Base-by-base conservation (phyloP, 257 asterid genomes). In the Lavandula angustifolia region DNA sequence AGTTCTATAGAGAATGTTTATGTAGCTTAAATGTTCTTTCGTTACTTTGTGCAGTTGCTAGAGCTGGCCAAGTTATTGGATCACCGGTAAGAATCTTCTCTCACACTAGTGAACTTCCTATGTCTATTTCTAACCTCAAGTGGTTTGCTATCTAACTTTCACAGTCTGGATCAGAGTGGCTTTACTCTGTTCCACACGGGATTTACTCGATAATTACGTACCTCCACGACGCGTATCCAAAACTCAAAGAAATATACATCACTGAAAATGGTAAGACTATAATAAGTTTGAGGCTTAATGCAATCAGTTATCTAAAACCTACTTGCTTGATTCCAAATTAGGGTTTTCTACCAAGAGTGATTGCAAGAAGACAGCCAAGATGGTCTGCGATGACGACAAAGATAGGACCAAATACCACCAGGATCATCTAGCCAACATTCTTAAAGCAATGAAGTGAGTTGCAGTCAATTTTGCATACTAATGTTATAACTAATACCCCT, bases 381-480 rank as follows among this genome's bases (percentile, higher is more conserved):
- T 44, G 52, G 73, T 52, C 1, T 73, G 69, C 29, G 1, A 9
- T 3, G 32, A n/a, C 7, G 78, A 73, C 41, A 0, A 22, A 1
- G 11, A 4, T 14, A 66, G 73, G 60, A 29, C 37, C 0, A 53
- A 51, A 27, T 73, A 52, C 62, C 66, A 34, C 61, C 73, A 44
- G 2, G 70, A 67, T n/a, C 74, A 73, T 61, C 70, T 73, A n/a
- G 48, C 63, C 8, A 41, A 60, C 52, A 1, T 73, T 18, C 46
- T 42, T 1, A 43, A 53, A 29, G 78, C 68, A 52, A 60, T 73
- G 35, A 61, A 60, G 72, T 75, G 31, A 64, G 69, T 7, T 22
- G 1, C 49, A 37, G 0, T 57, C 5, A 22, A 22, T 22, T 22
- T 2, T 22, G 27, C 27, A 2, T 0, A 2, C 8, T 4, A 54